phyloP scores from a whole-genome alignment of 768 basidiomycete genomes.

The Rhizopogon vesiculosus region DNA sequence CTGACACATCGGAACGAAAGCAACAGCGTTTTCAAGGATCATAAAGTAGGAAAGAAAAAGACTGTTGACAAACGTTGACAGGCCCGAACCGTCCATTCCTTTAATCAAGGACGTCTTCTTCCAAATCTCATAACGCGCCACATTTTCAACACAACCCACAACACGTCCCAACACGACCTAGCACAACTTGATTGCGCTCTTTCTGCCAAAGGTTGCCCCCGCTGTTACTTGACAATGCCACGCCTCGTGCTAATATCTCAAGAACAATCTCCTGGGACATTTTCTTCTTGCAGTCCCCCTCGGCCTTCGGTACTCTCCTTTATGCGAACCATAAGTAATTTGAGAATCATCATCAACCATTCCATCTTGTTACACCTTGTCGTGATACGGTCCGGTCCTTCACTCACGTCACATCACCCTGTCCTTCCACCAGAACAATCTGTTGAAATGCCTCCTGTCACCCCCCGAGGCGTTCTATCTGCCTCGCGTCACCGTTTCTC shows the following conservation, averaged over 20 bases:
- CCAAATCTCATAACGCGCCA: slow-evolving; percentile 12
- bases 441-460: background rate
- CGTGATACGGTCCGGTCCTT: background rate
- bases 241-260: no score
- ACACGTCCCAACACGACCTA: background rate
- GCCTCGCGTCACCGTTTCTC: background rate
- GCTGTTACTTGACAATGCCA: no score
- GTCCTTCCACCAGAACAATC: background rate
- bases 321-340: background rate
- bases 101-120: slow-evolving; percentile 15
- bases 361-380: no score
- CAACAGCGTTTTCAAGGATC: slow-evolving; percentile 40
- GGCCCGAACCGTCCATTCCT: slow-evolving; percentile 16
- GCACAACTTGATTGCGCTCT: slow-evolving; percentile 15
- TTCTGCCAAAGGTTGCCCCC: slow-evolving; percentile 23
- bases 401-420: background rate
- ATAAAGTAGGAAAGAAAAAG: slow-evolving; percentile 32
- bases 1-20: slow-evolving; percentile 33
- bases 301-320: no score
- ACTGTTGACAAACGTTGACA: slow-evolving; percentile 54
- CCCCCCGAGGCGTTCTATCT: background rate
- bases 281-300: no score
- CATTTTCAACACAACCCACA: slow-evolving; percentile 17
- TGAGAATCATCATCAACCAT: background rate
- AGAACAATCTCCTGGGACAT: no score